Evolutionary conservation across 495 filamentous ascomycete genomes (phyloP), one percentile per base, ranked within the genome.

Genomic region (Bombardia bombarda): DNA sequence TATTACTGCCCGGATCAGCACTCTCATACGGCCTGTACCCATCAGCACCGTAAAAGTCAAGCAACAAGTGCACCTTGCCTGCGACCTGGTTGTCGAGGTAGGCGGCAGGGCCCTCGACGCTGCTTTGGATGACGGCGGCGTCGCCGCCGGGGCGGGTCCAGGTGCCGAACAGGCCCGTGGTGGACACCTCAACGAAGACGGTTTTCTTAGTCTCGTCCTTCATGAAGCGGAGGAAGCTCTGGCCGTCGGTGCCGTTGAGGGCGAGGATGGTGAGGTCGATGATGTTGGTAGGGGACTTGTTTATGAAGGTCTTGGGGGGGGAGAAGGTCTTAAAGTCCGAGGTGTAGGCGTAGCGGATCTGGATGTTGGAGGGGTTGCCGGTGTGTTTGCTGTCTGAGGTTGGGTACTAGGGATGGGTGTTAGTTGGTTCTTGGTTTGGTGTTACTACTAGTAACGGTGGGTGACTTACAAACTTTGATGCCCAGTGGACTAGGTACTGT

Each of bases 401-500:
- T 20, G 62, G 51, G 28, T 63, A 76, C 65, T 65, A 38, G 25
- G 51, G 17, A n/a, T 17, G 18, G 7, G 42, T 46, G n/a, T n/a
- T n/a, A n/a, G n/a, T n/a, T n/a, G n/a, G n/a, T n/a, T n/a, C n/a
- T n/a, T n/a, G n/a, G n/a, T n/a, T n/a, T n/a, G n/a, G n/a, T n/a
- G n/a, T n/a, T n/a, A n/a, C n/a, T n/a, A n/a, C n/a, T n/a, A n/a
- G n/a, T n/a, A n/a, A n/a, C n/a, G n/a, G n/a, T n/a, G n/a, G n/a
- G 12, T 32, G 26, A 49, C 66, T 33, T 45, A 70, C 67, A 33
- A 77, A 75, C 45, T 72, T 73, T 3, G 65, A 70, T 6, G 73
- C 70, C 73, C 72, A 77, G 43, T 73, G 63, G 18, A 77, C 72
- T 2, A 75, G 51, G 33, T 74, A 77, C 66, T 68, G 41, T 30